Base-by-base conservation (phyloP, 2,329 filamentous ascomycete genomes). In the Sarocladiaceae sp. region DNA sequence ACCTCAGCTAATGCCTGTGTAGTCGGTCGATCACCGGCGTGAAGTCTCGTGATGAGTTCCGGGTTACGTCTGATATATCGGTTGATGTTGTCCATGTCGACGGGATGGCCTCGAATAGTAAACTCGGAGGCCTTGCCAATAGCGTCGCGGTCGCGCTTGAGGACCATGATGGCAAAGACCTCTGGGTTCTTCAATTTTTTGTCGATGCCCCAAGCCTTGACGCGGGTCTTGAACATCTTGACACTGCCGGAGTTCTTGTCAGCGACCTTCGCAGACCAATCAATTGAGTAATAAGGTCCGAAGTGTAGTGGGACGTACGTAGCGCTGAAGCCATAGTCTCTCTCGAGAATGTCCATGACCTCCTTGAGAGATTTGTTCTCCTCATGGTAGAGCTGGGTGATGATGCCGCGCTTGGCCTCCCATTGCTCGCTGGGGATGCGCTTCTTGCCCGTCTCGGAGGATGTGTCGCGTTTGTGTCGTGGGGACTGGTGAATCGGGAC, bases 191-290 rank as follows among this genome's bases (percentile, higher is more conserved):
- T 66, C 42, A 68, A 54, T 50, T 68, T 68, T 51, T 67, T 67
- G 43, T 65, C 63, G 33, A 68, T 58, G 4, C 63, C 61, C 65
- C 65, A 68, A 50, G 63, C 61, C 55, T 59, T 64, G 39, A 68
- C 65, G 34, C 64, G 59, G 34, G 64, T 66, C 55, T 68, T 68
- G 53, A 64, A 68, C 63, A 68, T 68, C 51, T 66, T 66, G 44
- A 64, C 61, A 16, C 64, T 67, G 46, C 19, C 15, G 9, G n/a
- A n/a, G n/a, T n/a, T n/a, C n/a, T n/a, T n/a, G 11, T 18, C 13
- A 33, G 32, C 35, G 45, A 47, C 47, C 26, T 43, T n/a, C 23
- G 18, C 43, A 29, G 29, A 6, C 34, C 5, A 26, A 32, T 29
- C 29, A 18, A 15, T 11, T 23, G 15, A 16, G 4, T 26, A 13